Evolutionary conservation across 2,329 filamentous ascomycete species (phyloP).

Genomic region (Fusarium incarnatum): DNA sequence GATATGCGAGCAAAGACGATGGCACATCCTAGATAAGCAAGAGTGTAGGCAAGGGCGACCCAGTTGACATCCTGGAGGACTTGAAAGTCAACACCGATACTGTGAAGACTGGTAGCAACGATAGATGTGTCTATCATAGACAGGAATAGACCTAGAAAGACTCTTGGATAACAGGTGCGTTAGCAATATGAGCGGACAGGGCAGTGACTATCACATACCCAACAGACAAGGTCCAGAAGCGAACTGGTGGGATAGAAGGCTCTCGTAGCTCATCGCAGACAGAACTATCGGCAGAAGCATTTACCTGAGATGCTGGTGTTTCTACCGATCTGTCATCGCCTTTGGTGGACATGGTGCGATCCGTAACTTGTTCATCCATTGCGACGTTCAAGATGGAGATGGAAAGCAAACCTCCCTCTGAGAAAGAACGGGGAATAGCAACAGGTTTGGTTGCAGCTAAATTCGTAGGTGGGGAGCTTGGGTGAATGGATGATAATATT

Average conservation of each 20-base stretch:
- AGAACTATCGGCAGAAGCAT: background rate
- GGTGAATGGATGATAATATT: background rate
- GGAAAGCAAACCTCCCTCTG: background rate
- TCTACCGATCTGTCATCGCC: background rate
- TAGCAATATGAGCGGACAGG: background rate
- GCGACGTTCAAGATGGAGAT: background rate
- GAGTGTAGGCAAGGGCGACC: slow-evolving; percentile 67
- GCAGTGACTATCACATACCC: slow-evolving; percentile 44
- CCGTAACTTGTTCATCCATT: slow-evolving; percentile 6
- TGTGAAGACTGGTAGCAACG: slow-evolving; percentile 67
- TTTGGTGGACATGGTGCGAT: background rate
- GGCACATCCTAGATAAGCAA: slow-evolving; percentile 68
- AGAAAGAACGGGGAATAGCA: background rate
- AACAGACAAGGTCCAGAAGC: slow-evolving; percentile 51
- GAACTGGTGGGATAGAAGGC: slow-evolving; percentile 44
- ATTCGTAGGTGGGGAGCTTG: background rate
- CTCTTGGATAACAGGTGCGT: slow-evolving; percentile 48
- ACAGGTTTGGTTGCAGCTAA: background rate
- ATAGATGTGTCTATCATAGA: slow-evolving; percentile 71
- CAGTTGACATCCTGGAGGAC: slow-evolving; percentile 61
- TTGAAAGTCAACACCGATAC: slow-evolving; percentile 65
- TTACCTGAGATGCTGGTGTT: background rate
- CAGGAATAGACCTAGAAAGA: slow-evolving; percentile 66
- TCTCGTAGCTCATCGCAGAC: slow-evolving; percentile 10
- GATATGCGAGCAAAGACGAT: slow-evolving; percentile 66